These are phyloP conservation scores for Citrus inodora DNA, from an alignment of 345 rosid genomes.

Conservation along the genomic window DNA sequence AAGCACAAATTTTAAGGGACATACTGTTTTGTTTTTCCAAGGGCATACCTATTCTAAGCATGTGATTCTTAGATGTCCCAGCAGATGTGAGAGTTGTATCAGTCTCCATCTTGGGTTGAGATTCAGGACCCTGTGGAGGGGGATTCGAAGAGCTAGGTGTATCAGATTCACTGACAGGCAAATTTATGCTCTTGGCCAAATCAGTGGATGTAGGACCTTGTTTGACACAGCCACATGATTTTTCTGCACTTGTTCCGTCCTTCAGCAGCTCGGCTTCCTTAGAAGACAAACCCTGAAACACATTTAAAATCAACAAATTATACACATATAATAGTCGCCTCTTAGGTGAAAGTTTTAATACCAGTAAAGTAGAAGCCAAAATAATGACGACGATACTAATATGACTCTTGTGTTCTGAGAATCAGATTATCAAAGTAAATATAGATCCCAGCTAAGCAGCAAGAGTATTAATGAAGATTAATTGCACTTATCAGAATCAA, in stretches of 20 bases:
- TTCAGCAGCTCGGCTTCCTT: slow-evolving; percentile 75
- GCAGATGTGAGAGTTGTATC: slow-evolving; percentile 47
- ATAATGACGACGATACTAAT: not conserved
- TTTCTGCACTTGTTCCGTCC: slow-evolving; percentile 58
- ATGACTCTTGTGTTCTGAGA: not conserved
- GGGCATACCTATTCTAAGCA: slow-evolving; percentile 63
- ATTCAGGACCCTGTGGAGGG: slow-evolving; percentile 49
- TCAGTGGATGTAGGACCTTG: slow-evolving; percentile 43
- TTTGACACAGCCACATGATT: slow-evolving; percentile 46
- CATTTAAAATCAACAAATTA: slow-evolving; percentile 22
- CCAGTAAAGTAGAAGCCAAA: not conserved
- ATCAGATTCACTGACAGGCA: slow-evolving; percentile 50
- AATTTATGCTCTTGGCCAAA: slow-evolving; percentile 39
- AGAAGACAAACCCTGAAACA: slow-evolving; percentile 68
- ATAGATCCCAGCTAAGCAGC: slow-evolving; percentile 1
- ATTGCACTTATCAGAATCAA: slow-evolving; percentile 9
- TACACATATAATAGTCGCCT: slow-evolving; percentile 14
- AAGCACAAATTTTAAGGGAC: slow-evolving; percentile 12
- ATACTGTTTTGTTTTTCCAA: slow-evolving; percentile 26
- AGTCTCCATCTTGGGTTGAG: slow-evolving; percentile 54
- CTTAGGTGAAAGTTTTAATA: not conserved
- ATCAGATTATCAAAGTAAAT: not conserved
- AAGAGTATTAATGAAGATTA: not conserved
- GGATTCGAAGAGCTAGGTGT: slow-evolving; percentile 47
- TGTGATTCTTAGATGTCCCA: slow-evolving; percentile 43